Conservation (phyloP, 192 early-diverging fungal species). For the Lunasporangiospora selenospora region DNA sequence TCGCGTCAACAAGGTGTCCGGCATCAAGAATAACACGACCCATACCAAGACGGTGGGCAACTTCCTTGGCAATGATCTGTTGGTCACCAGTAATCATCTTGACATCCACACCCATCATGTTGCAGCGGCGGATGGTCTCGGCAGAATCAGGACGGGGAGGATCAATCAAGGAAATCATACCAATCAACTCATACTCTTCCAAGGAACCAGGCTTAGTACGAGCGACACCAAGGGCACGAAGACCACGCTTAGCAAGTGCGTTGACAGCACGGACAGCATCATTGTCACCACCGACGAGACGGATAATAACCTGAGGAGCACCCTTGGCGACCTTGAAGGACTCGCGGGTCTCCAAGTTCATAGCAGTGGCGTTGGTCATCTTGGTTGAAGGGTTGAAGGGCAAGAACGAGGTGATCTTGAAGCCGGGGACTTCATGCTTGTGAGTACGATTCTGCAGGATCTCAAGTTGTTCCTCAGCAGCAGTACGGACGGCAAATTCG, state of each 20-base stretch:
- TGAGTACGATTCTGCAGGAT: slow-evolving; percentile 63
- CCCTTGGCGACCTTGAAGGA: slow-evolving; percentile 92
- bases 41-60: slow-evolving; percentile 93
- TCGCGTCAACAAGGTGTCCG: slow-evolving; percentile 79
- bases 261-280: slow-evolving; percentile 86
- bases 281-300: slow-evolving; percentile 81
- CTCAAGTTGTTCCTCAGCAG: slow-evolving; percentile 78
- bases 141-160: slow-evolving; percentile 92
- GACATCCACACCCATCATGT: slow-evolving; percentile 85
- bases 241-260: slow-evolving; percentile 80
- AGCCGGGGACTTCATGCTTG: slow-evolving; percentile 79
- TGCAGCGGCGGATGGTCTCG: slow-evolving; percentile 85
- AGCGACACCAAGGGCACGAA: slow-evolving; percentile 91
- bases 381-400: slow-evolving; percentile 96
- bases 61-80: slow-evolving; percentile 93
- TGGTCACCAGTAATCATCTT: slow-evolving; percentile 99
- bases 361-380: slow-evolving; percentile 90
- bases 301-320: slow-evolving; percentile 91
- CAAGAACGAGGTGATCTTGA: slow-evolving; percentile 89
- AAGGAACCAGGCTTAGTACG: slow-evolving; percentile 70
- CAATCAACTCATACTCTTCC: slow-evolving; percentile 82
- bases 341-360: slow-evolving; percentile 78
- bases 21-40: slow-evolving; percentile 92
- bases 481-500: slow-evolving; percentile 86
- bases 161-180: slow-evolving; percentile 92